Evolutionary conservation across 2,329 filamentous ascomycete species (phyloP).

Genomic region (Sporothrix variecibatus): DNA sequence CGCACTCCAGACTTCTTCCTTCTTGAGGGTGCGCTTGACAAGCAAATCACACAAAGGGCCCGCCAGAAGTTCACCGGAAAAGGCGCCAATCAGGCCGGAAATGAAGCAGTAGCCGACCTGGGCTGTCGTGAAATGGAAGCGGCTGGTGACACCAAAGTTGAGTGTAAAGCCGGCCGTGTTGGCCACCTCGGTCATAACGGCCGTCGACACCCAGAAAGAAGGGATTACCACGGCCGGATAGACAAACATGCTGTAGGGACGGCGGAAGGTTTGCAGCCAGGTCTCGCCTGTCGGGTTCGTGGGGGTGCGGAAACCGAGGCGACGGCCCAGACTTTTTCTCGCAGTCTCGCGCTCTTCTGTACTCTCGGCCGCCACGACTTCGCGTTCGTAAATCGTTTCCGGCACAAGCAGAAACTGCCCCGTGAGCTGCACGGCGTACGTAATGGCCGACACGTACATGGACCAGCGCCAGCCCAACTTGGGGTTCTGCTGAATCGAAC

Average conservation of each 20-base stretch:
- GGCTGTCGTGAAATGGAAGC: conserved; percentile 26
- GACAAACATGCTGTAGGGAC: conserved; percentile 30
- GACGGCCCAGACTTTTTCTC: conserved; percentile 17
- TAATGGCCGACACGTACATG: conserved; percentile 29
- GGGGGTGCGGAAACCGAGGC: conserved; percentile 30
- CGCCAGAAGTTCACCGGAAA: conserved; percentile 27
- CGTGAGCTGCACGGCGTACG: conserved; percentile 22
- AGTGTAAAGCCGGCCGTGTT: conserved; percentile 32
- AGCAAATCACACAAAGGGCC: conserved; percentile 29
- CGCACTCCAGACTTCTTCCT: conserved; percentile 24
- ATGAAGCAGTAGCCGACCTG: conserved; percentile 31
- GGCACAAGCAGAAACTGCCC: conserved; percentile 28
- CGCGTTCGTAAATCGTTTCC: conserved; percentile 30
- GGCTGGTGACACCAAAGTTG: conserved; percentile 28
- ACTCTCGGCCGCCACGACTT: conserved; percentile 7
- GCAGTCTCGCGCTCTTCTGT: neutral
- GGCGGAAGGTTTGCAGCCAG: conserved; percentile 28
- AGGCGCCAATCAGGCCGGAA: conserved; percentile 29
- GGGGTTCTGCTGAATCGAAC: conserved; percentile 27
- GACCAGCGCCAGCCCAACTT: conserved; percentile 30
- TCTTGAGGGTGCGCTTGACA: conserved; percentile 26
- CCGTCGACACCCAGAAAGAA: conserved; percentile 29
- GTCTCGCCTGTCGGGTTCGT: conserved; percentile 28
- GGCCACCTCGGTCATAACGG: conserved; percentile 31
- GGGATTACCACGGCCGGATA: conserved; percentile 31